Conservation (phyloP, 176 grass and related monocot genomes). For the Musa troglodytarum region DNA sequence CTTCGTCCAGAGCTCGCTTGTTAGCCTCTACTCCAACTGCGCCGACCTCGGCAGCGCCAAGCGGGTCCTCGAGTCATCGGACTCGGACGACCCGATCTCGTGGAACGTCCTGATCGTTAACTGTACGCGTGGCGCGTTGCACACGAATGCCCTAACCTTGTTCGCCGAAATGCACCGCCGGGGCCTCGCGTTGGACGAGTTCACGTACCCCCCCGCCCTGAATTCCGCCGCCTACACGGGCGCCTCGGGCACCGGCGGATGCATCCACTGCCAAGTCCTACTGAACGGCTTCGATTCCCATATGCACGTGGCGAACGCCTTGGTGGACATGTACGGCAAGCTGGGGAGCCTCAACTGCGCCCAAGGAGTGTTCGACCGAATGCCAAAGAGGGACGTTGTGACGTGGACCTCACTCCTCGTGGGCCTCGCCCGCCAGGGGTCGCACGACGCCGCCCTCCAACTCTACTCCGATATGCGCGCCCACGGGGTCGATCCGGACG, state of each 20-base stretch:
- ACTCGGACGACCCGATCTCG: conserved; percentile 19
- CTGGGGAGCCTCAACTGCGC: conserved; percentile 18
- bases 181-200: conserved; percentile 46
- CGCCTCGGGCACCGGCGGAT: neutral
- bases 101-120: conserved; percentile 48
- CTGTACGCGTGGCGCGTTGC: conserved; percentile 32
- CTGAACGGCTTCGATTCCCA: conserved; percentile 36
- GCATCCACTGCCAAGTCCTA: conserved; percentile 35
- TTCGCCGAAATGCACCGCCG: conserved; percentile 44
- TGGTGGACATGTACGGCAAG: conserved; percentile 62
- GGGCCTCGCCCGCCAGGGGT: conserved; percentile 33
- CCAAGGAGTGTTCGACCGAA: conserved; percentile 42
- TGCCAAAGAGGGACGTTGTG: conserved; percentile 46
- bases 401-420: conserved; percentile 58
- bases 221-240: conserved; percentile 38
- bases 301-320: conserved; percentile 50
- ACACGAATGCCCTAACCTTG: conserved; percentile 24
- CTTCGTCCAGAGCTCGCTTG: conserved; percentile 21
- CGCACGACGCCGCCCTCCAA: conserved; percentile 18
- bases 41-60: neutral
- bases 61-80: neutral
- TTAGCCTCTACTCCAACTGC: conserved; percentile 17
- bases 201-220: conserved; percentile 49
- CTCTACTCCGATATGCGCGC: conserved; percentile 12
- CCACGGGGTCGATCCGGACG: neutral